Conservation (phyloP, 225 moss, liverwort and hornwort species). For the Pleurozium schreberi region DNA sequence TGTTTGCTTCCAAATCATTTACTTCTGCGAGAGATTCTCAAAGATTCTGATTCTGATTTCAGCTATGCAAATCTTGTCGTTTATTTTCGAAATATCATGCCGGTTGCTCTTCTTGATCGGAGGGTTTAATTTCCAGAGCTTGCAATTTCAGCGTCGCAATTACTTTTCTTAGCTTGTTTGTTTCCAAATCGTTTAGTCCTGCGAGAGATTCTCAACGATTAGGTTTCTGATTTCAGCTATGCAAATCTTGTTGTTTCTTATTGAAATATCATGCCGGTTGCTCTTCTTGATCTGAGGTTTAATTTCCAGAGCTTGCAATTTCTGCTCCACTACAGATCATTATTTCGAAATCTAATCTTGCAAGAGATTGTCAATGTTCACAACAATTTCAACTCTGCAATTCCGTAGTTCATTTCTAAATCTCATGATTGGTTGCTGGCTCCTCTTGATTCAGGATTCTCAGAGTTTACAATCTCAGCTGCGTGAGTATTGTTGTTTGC, state of each 20-base stretch:
- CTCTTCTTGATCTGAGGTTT: background rate
- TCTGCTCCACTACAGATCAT: background rate
- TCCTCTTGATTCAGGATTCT: background rate
- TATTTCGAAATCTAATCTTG: no score
- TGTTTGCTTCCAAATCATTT: no score
- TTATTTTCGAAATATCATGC: background rate
- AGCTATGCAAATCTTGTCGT: background rate
- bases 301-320: background rate
- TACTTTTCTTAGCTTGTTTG: background rate
- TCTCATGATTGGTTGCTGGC: background rate
- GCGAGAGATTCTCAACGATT: background rate
- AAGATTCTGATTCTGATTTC: background rate
- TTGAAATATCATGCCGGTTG: background rate
- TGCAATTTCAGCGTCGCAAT: background rate
- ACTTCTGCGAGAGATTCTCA: background rate
- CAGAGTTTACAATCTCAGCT: background rate
- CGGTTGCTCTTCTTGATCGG: no score
- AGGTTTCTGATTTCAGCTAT: background rate
- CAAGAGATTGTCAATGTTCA: background rate
- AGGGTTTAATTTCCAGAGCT: no score
- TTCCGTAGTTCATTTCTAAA: rapidly evolving
- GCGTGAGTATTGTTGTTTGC: background rate
- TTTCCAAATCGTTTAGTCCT: background rate
- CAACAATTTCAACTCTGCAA: background rate
- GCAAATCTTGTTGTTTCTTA: background rate